Evolutionary conservation across 345 rosid genomes (phyloP).

Genomic region (Raphanus sativus): DNA sequence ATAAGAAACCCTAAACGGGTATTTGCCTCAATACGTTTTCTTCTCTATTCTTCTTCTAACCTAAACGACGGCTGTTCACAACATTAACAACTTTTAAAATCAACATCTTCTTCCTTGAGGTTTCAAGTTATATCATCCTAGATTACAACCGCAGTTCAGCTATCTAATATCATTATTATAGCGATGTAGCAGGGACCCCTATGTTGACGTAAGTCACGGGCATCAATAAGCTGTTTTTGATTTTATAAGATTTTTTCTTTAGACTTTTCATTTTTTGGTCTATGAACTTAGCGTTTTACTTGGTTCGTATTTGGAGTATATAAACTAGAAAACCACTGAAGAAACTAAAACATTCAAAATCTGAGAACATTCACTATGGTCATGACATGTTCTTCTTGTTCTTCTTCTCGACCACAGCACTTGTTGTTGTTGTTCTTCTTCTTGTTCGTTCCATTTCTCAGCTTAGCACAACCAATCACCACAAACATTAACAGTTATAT

Average conservation of each 20-base stretch:
- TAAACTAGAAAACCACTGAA: not conserved
- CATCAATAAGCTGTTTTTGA: not conserved
- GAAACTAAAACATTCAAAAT: not conserved
- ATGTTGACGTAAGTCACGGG: not conserved
- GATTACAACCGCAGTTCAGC: not conserved
- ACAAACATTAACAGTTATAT: not conserved
- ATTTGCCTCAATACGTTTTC: too few species aligned
- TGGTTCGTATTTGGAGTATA: not conserved
- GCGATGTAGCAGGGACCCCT: not conserved
- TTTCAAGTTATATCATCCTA: not conserved
- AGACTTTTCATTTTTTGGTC: not conserved
- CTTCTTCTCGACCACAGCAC: not conserved
- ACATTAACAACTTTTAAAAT: too few species aligned
- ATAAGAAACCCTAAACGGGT: too few species aligned
- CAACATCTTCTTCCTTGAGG: not conserved
- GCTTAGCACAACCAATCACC: conserved; percentile 7
- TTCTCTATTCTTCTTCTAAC: too few species aligned
- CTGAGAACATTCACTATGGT: not conserved
- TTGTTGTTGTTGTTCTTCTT: conserved; percentile 4
- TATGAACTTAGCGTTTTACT: not conserved
- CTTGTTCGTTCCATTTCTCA: not conserved
- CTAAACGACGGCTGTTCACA: too few species aligned
- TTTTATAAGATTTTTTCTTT: not conserved
- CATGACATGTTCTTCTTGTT: conserved; percentile 13
- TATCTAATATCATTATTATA: not conserved